phyloP scores from a whole-genome alignment of 2,329 filamentous ascomycete genomes.

The Curvularia verruculosa region DNA sequence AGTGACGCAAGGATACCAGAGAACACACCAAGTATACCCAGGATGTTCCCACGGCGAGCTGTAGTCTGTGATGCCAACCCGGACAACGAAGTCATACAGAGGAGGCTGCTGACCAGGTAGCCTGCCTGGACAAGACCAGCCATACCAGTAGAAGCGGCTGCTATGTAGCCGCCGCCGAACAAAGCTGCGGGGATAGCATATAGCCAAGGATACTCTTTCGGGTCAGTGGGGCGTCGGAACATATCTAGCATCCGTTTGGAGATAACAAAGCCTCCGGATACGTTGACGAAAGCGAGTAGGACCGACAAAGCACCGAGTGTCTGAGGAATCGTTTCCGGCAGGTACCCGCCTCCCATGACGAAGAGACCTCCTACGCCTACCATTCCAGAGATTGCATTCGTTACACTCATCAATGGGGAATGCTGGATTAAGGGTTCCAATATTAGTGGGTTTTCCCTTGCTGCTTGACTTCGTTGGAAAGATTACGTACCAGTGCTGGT shows the following conservation, averaged over 20 bases:
- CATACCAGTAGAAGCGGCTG: constrained; percentile 79
- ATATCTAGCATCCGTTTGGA: constrained; percentile 88
- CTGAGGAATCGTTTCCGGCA: constrained; percentile 73
- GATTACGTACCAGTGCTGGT: constrained; percentile 2
- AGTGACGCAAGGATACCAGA: constrained; percentile 84
- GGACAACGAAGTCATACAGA: constrained; percentile 82
- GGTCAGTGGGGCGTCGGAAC: constrained; percentile 73
- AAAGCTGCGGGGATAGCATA: constrained; percentile 78
- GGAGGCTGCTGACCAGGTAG: constrained; percentile 81
- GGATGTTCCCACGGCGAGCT: constrained; percentile 81
- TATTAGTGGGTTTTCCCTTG: not conserved
- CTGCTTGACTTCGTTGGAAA: not conserved
- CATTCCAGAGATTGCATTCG: constrained; percentile 89
- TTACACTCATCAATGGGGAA: constrained; percentile 89
- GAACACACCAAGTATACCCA: constrained; percentile 84
- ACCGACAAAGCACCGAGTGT: constrained; percentile 78
- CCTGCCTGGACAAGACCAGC: constrained; percentile 86
- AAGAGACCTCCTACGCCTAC: constrained; percentile 88
- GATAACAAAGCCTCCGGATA: constrained; percentile 87
- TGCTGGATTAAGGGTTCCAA: constrained; percentile 53
- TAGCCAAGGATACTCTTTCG: constrained; percentile 85
- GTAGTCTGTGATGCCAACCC: constrained; percentile 82
- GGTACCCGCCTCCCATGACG: constrained; percentile 77
- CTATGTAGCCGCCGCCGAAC: constrained; percentile 81
- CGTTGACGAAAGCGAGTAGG: constrained; percentile 83